Base-by-base conservation (phyloP, 2,329 filamentous ascomycete genomes). In the Ascochyta clinopodiicola region DNA sequence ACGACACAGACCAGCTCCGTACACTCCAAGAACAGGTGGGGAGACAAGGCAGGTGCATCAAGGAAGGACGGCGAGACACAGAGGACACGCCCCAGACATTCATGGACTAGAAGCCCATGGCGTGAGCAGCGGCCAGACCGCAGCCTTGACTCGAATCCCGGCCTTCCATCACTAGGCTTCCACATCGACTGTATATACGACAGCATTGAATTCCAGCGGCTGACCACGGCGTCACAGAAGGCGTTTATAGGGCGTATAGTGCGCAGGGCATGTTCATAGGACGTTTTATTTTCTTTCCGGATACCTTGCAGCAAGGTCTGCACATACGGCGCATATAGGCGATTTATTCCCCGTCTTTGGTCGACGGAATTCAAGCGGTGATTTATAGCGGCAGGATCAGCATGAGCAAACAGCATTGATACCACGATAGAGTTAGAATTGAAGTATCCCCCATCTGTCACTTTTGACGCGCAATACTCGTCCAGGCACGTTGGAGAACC, bases 1-100 rank as follows among this genome's bases (percentile, higher is more conserved):
- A 68, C 44, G 65, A 75, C 32, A 48, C 45, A 13, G 56, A 70
- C 4, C 68, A 67, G 10, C 57, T 79, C 7, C 59, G 64, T 7
- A 76, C 66, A 36, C 52, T 79, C 46, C 69, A 68, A 45, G 67
- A 77, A 57, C 67, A 74, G 12, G 76, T 78, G 1, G 76, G 74
- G 2, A 60, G 69, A 13, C 63, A 75, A 48, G 77, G 76, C 6
- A 62, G 60, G 35, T 79, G 77, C 53, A 58, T 77, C 58, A 75
- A 76, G 47, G 61, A 69, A n/a, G 63, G 63, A 17, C 58, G 65
- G 25, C 37, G 12, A 34, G 51, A 51, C 24, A 40, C 27, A 19
- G 49, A 53, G 22, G 47, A 59, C 17, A 42, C 58, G 6, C 44
- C 52, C 15, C 57, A 62, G 36, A 56, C 53, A 22, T 46, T 58